A percentile compares a stretch with the other conserved stretches of the same genome.
Evolutionary conservation across 2,329 filamentous ascomycete species (phyloP).

Genomic region (Penicillium palitans): DNA sequence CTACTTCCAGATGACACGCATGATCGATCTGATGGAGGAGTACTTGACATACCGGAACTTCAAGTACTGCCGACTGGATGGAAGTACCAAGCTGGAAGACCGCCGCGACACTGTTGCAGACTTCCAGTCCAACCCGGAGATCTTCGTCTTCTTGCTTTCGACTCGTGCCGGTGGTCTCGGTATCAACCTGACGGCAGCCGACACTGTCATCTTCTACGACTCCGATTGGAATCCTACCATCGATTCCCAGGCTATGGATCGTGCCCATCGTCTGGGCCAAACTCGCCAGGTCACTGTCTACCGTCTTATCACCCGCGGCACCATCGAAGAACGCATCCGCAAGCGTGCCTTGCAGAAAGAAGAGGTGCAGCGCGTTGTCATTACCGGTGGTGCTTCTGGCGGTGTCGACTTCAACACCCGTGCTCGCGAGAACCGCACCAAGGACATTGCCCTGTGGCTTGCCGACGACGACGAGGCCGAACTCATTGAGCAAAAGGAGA

Average conservation of each 20-base stretch:
- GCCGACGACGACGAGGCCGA: conserved; percentile 96
- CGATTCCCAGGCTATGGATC: conserved; percentile 98
- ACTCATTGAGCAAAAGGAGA: conserved; percentile 88
- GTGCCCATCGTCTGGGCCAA: conserved; percentile 94
- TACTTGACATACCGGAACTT: conserved; percentile 98
- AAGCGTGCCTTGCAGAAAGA: conserved; percentile 97
- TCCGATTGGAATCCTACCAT: conserved; percentile 99
- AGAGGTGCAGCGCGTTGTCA: conserved; percentile 96
- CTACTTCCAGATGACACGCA: conserved; percentile 99
- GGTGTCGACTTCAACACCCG: conserved; percentile 97
- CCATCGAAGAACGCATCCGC: conserved; percentile 96
- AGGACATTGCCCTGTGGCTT: conserved; percentile 98
- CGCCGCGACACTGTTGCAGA: conserved; percentile 93
- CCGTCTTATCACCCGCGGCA: conserved; percentile 91
- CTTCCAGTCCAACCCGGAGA: conserved; percentile 91
- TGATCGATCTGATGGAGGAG: conserved; percentile 99
- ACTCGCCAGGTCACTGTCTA: conserved; percentile 96
- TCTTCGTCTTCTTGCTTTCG: conserved; percentile 95
- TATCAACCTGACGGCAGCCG: conserved; percentile 94
- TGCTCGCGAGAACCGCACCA: conserved; percentile 86
- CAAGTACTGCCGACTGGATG: conserved; percentile 95
- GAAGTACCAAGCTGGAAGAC: conserved; percentile 95
- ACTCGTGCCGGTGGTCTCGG: conserved; percentile 96
- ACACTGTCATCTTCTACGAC: conserved; percentile 99
- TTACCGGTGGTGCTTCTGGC: conserved; percentile 77